Evolutionary conservation across 139 green algal species (phyloP).

Genomic region (Eudorina sp.): DNA sequence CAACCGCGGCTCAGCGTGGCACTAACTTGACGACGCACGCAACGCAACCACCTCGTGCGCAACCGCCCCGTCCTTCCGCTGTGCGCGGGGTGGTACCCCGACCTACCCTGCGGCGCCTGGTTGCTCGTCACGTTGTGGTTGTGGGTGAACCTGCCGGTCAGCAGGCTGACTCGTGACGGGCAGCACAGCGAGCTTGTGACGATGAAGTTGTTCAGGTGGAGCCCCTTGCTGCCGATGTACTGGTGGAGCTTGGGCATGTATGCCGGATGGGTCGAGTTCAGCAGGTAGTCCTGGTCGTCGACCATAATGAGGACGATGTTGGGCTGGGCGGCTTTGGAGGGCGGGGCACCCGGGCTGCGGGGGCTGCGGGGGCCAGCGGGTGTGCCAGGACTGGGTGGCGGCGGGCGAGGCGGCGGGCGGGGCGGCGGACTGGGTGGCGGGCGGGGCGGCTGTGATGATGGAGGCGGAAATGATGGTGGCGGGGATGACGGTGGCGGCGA

Average conservation of each 20-base stretch:
- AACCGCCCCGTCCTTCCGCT: no score
- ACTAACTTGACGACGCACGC: no score
- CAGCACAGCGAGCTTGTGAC: constrained; percentile 52
- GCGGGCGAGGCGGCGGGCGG: background rate
- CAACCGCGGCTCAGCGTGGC: no score
- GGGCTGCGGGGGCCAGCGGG: no score
- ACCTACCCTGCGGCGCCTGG: constrained; percentile 30
- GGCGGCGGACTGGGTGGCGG: background rate
- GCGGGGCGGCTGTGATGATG: background rate
- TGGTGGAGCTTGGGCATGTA: constrained; percentile 53
- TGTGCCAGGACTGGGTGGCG: background rate
- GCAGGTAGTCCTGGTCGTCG: constrained; percentile 54
- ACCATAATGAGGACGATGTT: constrained; percentile 47
- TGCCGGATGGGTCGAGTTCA: constrained; percentile 4
- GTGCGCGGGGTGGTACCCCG: background rate
- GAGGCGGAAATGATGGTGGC: background rate
- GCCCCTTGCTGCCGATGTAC: constrained; percentile 31
- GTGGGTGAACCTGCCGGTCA: constrained; percentile 40
- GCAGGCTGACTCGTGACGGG: constrained; percentile 42
- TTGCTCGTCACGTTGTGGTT: constrained; percentile 53
- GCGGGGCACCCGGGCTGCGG: background rate
- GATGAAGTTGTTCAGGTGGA: constrained; percentile 52
- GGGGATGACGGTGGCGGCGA: background rate
- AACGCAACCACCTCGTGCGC: no score
- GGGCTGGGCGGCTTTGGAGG: background rate